A percentile compares a stretch with the other conserved stretches of the same genome.
phyloP scores from a whole-genome alignment of 495 filamentous ascomycete genomes.

The Jackrogersella minutella region DNA sequence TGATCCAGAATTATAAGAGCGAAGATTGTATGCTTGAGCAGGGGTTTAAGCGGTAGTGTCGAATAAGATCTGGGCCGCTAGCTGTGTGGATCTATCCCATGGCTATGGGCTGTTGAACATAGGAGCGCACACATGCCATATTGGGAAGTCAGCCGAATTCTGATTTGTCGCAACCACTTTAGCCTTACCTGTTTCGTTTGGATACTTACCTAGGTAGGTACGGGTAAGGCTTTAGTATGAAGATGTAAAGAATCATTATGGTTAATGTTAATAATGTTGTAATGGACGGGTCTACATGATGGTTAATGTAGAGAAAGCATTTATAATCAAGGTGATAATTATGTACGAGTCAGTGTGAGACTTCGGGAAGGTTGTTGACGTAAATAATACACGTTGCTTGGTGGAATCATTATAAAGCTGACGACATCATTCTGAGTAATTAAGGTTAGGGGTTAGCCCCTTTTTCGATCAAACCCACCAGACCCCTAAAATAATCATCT shows the following conservation, averaged over 20 bases:
- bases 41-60: no score
- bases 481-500: not conserved
- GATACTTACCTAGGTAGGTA: no score
- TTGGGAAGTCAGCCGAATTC: constrained; percentile 25
- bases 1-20: no score
- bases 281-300: no score
- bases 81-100: constrained; percentile 1
- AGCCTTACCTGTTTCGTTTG: not conserved
- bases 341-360: not conserved
- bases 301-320: no score
- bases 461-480: not conserved
- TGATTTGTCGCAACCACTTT: constrained; percentile 12
- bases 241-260: no score
- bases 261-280: no score
- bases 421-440: not conserved
- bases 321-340: not conserved
- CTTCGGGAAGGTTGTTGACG: not conserved
- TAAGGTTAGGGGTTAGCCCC: not conserved
- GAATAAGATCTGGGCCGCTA: not conserved
- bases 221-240: no score
- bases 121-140: constrained; percentile 8
- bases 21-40: no score
- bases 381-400: not conserved
- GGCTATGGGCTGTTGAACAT: not conserved
- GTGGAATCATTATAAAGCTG: not conserved